Evolutionary conservation across 345 rosid genomes (phyloP), one percentile per base, ranked within the genome.

Genomic region (Gossypium raimondii): DNA sequence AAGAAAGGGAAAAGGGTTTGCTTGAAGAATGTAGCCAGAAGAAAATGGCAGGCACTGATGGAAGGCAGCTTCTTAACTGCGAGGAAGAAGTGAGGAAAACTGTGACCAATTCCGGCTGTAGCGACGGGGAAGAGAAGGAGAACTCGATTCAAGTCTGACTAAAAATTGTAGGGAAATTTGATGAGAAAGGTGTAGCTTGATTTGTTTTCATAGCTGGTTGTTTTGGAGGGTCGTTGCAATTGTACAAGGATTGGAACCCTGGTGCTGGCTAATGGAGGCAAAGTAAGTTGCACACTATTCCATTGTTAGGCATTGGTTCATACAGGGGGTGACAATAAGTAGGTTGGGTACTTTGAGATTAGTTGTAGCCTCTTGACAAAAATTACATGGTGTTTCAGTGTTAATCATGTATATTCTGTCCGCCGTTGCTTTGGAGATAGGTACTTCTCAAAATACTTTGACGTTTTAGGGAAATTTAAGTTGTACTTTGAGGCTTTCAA

Each of bases 391-490:
- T 73, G 79, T 72, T 73, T 22, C 79, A 57, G 48, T 41, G 57
- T 72, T 51, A 68, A 75, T 76, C 79, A 48, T 83, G 86, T 83
- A 83, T 68, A 73, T 80, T 80, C 83, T 57, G 43, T 73, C 57
- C 68, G 52, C 81, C 29, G 38, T 80, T 48, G 78, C 82, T 73
- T 64, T 76, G 72, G 73, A 74, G 82, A 78, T 78, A 78, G 86
- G 84, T 81, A 84, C 73, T 75, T 81, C 52, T 68, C 69, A 75
- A 77, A 75, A 55, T 58, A 78, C 61, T 78, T 78, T 56, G 65
- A 78, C 45, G 72, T 67, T 74, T 69, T 73, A 79, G 84, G 84
- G 72, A 79, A 79, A 56, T 60, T 79, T 57, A 84, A 72, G 73
- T 52, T 79, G 81, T 71, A 77, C 73, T 78, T 72, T 67, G 75